Evolutionary conservation across 2,329 filamentous ascomycete genomes (phyloP), one percentile per base, ranked within the genome.

Genomic region (Apiospora phragmitis): DNA sequence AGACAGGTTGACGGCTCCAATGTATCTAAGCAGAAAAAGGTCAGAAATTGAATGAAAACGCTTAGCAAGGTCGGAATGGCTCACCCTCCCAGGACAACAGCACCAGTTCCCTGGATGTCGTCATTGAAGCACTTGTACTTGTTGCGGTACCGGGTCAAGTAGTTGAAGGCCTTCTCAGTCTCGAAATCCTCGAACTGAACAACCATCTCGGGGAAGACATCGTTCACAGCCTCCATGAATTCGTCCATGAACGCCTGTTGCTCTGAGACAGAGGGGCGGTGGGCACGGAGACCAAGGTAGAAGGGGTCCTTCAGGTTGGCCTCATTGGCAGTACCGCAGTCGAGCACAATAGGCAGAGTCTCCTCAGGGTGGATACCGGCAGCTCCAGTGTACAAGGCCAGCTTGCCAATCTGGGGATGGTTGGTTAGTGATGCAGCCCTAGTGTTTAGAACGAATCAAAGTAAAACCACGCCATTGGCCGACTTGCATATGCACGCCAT

Each of bases 151-250:
- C 94, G 90, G 80, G 96, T 93, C 51, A 98, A 89, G 78, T 97
- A 95, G 73, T 93, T 92, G 89, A 98, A 99, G 65, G 96, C 95
- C 83, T 90, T 90, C 75, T 89, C 86, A 79, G 95, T 97, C 86
- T 98, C 97, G 83, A 97, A 97, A 80, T 98, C 95, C 82, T 98
- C 95, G 77, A 97, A 98, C 81, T 98, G 96, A 73, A 98, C 93
- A 65, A 92, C 82, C 89, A 88, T 91, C 18, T 87, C 83, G 38
- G 88, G 89, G 81, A 84, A 90, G 41, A 91, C 88, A 42, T 97
- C 94, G 70, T 92, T 92, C 72, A 94, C 89, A 70, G 96, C 95
- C 77, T 90, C 89, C 96, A 99, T 98, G 86, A 99, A 92, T 86
- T 98, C 96, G 80, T 98, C 96, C 86, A 98, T 90, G 83, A 98